These are phyloP conservation scores for Stephania yunnanensis DNA, from an alignment of 164 flowering plant species.

Conservation along the genomic window DNA sequence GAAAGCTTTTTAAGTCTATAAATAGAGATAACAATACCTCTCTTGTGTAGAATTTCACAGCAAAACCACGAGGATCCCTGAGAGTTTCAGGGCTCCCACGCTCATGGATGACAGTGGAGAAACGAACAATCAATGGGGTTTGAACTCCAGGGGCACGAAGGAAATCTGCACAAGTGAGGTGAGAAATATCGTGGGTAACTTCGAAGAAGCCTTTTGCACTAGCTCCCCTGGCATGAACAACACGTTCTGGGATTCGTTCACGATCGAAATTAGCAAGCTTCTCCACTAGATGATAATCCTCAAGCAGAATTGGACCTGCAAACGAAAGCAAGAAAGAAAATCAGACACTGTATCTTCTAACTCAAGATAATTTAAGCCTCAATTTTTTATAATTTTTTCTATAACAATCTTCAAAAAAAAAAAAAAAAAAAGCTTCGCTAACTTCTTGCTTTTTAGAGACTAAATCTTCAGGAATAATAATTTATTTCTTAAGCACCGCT, in stretches of 20 bases:
- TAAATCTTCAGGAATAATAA: too few species aligned
- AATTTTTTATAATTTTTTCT: background rate
- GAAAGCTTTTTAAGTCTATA: background rate
- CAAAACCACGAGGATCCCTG: slow-evolving; percentile 90
- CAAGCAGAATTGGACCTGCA: slow-evolving; percentile 96
- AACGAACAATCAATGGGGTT: slow-evolving; percentile 87
- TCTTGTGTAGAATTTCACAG: slow-evolving; percentile 85
- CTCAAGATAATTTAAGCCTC: background rate
- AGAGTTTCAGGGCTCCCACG: slow-evolving; percentile 99
- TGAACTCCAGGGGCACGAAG: slow-evolving; percentile 98
- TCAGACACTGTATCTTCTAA: background rate
- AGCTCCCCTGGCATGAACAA: slow-evolving; percentile 99
- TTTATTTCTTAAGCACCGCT: too few species aligned
- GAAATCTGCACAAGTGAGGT: slow-evolving; percentile 93
- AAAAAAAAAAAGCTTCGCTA: too few species aligned
- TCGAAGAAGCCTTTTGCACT: slow-evolving; percentile 99
- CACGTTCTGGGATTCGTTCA: slow-evolving; percentile 96
- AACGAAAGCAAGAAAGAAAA: slow-evolving; percentile 3
- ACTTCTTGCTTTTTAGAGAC: too few species aligned
- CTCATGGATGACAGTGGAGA: slow-evolving; percentile 93
- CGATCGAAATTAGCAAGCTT: slow-evolving; percentile 89
- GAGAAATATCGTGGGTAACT: slow-evolving; percentile 86
- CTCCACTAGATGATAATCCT: slow-evolving; percentile 94
- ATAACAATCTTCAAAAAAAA: too few species aligned
- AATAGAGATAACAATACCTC: slow-evolving; percentile 45